A percentile compares a stretch with the other conserved stretches of the same genome.
Conservation (phyloP, 495 filamentous ascomycete species). For the Penicillium ucsense region DNA sequence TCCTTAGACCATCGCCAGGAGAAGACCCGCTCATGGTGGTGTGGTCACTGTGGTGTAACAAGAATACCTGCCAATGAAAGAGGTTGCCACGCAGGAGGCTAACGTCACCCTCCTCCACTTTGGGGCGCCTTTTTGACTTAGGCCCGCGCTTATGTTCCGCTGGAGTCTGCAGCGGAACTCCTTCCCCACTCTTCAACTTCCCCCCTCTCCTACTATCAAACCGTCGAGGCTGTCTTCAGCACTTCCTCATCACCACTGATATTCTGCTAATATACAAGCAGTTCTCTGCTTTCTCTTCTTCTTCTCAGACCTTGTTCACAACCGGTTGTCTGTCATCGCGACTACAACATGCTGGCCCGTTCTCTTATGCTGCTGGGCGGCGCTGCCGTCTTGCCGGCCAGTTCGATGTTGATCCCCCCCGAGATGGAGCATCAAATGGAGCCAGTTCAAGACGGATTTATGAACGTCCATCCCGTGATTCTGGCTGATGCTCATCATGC, state of each 20-base stretch:
- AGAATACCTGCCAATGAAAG: constrained; percentile 8
- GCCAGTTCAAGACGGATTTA: constrained; percentile 16
- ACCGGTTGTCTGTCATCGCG: no score
- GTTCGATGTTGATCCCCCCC: constrained; percentile 39
- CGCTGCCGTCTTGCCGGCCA: constrained; percentile 32
- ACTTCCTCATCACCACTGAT: no score
- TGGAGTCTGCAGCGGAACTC: not conserved
- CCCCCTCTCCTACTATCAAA: not conserved
- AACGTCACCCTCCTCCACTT: constrained; percentile 22
- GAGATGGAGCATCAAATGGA: constrained; percentile 25
- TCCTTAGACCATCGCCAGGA: no score
- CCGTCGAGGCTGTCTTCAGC: no score
- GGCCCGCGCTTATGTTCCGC: no score
- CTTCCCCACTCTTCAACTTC: constrained; percentile 10
- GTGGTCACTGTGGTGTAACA: no score
- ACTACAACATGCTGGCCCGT: constrained; percentile 29
- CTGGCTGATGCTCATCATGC: constrained; percentile 21
- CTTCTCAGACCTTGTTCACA: no score
- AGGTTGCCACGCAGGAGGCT: constrained; percentile 16
- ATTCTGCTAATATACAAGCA: no score
- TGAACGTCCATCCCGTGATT: constrained; percentile 19
- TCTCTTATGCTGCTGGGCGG: constrained; percentile 30
- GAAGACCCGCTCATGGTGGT: not conserved
- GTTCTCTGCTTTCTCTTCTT: no score
- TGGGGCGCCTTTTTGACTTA: constrained; percentile 3